Evolutionary conservation across 1,284 basidiomycete genomes (phyloP).

Genomic region (Irpex lacteus): DNA sequence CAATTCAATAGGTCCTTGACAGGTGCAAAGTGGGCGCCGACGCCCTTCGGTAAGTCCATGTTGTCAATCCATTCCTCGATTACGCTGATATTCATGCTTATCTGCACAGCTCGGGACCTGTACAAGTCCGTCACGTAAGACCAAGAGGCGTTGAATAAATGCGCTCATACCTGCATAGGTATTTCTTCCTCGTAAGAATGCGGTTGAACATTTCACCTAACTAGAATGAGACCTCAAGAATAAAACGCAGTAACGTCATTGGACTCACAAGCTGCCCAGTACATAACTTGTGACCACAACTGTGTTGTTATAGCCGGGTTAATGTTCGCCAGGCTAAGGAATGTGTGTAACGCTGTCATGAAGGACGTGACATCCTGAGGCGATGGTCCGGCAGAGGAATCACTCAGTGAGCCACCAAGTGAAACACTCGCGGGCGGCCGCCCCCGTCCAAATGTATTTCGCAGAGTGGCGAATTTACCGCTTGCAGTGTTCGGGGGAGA

Average conservation of each 20-base stretch:
- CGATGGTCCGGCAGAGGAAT: constrained; percentile 42
- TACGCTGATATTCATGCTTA: constrained; percentile 82
- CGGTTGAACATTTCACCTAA: constrained; percentile 94
- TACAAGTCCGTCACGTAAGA: constrained; percentile 2
- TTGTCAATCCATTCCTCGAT: constrained; percentile 92
- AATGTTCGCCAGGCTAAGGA: constrained; percentile 86
- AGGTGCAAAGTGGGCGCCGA: constrained; percentile 81
- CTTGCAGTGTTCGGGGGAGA: constrained; percentile 28
- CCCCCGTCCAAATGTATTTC: constrained; percentile 55
- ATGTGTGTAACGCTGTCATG: constrained; percentile 83
- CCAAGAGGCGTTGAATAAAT: constrained; percentile 3
- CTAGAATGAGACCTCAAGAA: neutral
- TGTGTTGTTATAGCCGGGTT: constrained; percentile 91
- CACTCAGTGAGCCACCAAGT: constrained; percentile 35
- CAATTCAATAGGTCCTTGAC: constrained; percentile 85
- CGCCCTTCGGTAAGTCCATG: constrained; percentile 77
- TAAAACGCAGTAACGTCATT: constrained; percentile 25
- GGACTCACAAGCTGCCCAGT: constrained; percentile 77
- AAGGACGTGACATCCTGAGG: constrained; percentile 77
- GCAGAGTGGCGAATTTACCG: constrained; percentile 55
- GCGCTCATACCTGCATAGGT: constrained; percentile 75
- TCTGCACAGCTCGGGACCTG: constrained; percentile 85
- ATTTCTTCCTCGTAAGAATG: constrained; percentile 87
- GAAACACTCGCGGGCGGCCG: constrained; percentile 34
- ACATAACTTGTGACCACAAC: constrained; percentile 93